Percentiles rank a stretch among this genome's conserved stretches.
Evolutionary conservation across 2,329 filamentous ascomycete genomes (phyloP).

Genomic region (Sporothrix euskadiensis): DNA sequence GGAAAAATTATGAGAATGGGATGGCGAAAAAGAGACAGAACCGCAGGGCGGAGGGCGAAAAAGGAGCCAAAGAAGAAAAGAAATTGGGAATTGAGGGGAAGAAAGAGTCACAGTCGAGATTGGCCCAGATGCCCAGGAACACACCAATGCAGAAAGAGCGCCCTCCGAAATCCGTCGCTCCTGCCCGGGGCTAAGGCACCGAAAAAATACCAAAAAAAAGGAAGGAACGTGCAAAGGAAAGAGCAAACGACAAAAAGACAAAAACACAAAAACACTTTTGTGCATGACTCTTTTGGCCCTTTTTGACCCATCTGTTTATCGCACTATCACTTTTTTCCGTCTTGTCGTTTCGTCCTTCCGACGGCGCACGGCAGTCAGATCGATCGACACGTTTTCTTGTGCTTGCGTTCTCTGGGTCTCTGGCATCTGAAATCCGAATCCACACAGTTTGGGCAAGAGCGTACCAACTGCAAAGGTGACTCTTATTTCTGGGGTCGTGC

Average conservation of each 20-base stretch:
- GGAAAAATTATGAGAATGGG: not conserved
- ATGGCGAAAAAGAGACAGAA: not conserved
- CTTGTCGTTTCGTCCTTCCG: not conserved
- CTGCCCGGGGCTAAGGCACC: not conserved
- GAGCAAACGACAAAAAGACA: not conserved
- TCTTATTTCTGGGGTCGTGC: conserved; percentile 20
- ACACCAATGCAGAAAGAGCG: not conserved
- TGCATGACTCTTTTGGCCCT: not conserved
- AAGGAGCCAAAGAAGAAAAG: not conserved
- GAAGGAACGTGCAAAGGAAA: not conserved
- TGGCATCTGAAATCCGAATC: not conserved
- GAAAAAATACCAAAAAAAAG: conserved; percentile 18
- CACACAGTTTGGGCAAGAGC: not conserved
- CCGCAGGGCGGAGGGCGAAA: not conserved
- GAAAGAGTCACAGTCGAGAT: not conserved
- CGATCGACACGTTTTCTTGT: not conserved
- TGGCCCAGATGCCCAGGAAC: not conserved
- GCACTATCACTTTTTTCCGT: not conserved
- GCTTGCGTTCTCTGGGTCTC: not conserved
- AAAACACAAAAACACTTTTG: not conserved
- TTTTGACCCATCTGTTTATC: not conserved
- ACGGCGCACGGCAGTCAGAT: conserved; percentile 7
- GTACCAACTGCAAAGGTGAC: not conserved
- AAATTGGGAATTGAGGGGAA: not conserved
- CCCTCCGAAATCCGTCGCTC: conserved; percentile 15